Conservation (phyloP, 805 yeast species). For the Teunomyces kruisii region DNA sequence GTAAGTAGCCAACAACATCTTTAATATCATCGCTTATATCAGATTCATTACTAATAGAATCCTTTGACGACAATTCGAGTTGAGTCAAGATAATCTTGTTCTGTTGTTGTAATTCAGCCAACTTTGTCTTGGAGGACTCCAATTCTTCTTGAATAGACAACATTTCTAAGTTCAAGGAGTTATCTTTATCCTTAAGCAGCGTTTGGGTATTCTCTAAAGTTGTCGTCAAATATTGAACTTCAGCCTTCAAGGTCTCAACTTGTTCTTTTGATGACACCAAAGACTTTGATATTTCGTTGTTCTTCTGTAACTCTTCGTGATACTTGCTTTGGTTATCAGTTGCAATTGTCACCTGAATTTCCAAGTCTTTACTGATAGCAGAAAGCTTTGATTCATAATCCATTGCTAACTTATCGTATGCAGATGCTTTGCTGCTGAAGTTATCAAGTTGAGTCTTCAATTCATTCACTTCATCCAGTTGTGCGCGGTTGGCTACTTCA, state of each 20-base stretch:
- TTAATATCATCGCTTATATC: conserved; percentile 12
- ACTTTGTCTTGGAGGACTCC: conserved; percentile 41
- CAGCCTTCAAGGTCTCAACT: conserved; percentile 4
- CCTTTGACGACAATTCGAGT: conserved; percentile 45
- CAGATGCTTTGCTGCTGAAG: conserved; percentile 27
- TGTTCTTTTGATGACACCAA: conserved; percentile 15
- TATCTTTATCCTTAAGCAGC: conserved; percentile 12
- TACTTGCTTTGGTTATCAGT: conserved; percentile 53
- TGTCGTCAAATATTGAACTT: conserved; percentile 6
- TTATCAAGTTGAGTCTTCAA: conserved; percentile 25
- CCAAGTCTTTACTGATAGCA: conserved; percentile 29
- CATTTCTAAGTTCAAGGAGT: conserved; percentile 19
- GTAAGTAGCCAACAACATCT: conserved; percentile 60
- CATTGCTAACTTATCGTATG: conserved; percentile 31
- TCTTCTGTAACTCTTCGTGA: conserved; percentile 54
- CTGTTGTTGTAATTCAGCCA: conserved; percentile 63
- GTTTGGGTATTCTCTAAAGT: background rate
- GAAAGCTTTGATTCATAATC: conserved; percentile 32
- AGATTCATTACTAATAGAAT: conserved; percentile 6
- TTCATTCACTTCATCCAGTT: conserved; percentile 24
- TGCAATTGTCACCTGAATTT: conserved; percentile 46
- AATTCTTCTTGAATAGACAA: conserved; percentile 33
- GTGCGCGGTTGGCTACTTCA: conserved; percentile 17
- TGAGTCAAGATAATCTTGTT: conserved; percentile 68
- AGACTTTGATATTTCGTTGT: conserved; percentile 49